A percentile compares a stretch with the other conserved stretches of the same genome.
These are phyloP conservation scores for Zygosaccharomyces pseudobailii DNA, from an alignment of 1,139 yeast species.

Conservation along the genomic window DNA sequence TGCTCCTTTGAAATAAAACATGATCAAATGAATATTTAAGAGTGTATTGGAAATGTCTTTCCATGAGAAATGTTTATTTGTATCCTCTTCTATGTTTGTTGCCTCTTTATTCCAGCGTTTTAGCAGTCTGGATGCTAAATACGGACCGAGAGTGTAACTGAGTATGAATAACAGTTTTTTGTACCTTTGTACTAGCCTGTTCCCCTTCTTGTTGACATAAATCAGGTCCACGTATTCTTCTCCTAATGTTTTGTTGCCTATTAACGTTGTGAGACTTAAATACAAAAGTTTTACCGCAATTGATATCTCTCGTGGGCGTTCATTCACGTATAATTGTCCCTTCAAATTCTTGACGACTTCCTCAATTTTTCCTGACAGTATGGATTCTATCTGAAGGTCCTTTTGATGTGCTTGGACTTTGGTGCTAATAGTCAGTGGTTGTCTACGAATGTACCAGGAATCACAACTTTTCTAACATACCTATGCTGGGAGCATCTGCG, in stretches of 20 bases:
- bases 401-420: slow-evolving; percentile 79
- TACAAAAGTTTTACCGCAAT: slow-evolving; percentile 57
- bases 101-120: slow-evolving; percentile 12
- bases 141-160: slow-evolving; percentile 57
- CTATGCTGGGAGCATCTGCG: slow-evolving; percentile 44
- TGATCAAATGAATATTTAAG: slow-evolving; percentile 67
- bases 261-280: slow-evolving; percentile 62
- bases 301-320: slow-evolving; percentile 59
- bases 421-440: not conserved
- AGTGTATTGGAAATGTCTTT: slow-evolving; percentile 46
- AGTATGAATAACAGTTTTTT: slow-evolving; percentile 50
- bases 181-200: slow-evolving; percentile 42
- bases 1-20: slow-evolving; percentile 76
- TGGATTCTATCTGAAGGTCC: slow-evolving; percentile 65
- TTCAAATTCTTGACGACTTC: slow-evolving; percentile 42
- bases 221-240: slow-evolving; percentile 89
- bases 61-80: slow-evolving; percentile 30
- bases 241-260: slow-evolving; percentile 80
- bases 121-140: slow-evolving; percentile 37
- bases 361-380: slow-evolving; percentile 50
- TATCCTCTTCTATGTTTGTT: slow-evolving; percentile 21
- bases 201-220: slow-evolving; percentile 55
- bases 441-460: too few relatives aligned
- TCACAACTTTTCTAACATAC: slow-evolving; percentile 24
- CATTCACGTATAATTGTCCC: slow-evolving; percentile 67